Conservation (phyloP, 805 yeast species). For the Pichia scutulata region DNA sequence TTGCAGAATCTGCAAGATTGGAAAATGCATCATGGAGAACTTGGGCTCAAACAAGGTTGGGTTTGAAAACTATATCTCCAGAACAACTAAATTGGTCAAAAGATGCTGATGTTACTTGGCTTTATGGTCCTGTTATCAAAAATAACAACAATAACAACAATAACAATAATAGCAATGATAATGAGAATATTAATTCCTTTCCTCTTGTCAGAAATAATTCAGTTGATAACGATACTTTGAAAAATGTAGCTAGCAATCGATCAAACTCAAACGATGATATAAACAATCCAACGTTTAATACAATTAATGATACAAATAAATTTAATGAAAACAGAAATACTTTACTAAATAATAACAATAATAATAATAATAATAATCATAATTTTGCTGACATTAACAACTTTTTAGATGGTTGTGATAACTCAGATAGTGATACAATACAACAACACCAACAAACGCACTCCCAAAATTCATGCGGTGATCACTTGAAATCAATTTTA, state of each 20-base stretch:
- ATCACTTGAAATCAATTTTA: slow-evolving; percentile 69
- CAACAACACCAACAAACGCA: neutral
- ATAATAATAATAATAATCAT: slow-evolving; percentile 8
- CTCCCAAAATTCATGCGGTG: slow-evolving; percentile 8
- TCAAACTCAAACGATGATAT: neutral
- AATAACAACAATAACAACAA: slow-evolving; percentile 1
- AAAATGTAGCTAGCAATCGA: neutral
- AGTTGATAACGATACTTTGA: neutral
- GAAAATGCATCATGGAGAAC: slow-evolving; percentile 94
- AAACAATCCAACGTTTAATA: neutral
- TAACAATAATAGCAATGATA: neutral
- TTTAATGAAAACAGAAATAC: neutral
- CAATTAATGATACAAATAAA: neutral
- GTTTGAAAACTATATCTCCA: slow-evolving; percentile 75
- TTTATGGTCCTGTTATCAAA: slow-evolving; percentile 71
- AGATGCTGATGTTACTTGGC: slow-evolving; percentile 96
- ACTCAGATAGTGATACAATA: neutral
- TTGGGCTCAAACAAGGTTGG: slow-evolving; percentile 84
- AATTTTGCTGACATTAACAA: slow-evolving; percentile 6
- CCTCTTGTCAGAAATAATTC: neutral
- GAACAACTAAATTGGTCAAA: slow-evolving; percentile 93
- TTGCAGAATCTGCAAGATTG: slow-evolving; percentile 69
- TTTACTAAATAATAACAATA: neutral
- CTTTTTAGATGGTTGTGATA: neutral
- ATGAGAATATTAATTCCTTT: neutral